These are phyloP conservation scores for Neurospora africana DNA, from an alignment of 495 filamentous ascomycete genomes.

Conservation along the genomic window DNA sequence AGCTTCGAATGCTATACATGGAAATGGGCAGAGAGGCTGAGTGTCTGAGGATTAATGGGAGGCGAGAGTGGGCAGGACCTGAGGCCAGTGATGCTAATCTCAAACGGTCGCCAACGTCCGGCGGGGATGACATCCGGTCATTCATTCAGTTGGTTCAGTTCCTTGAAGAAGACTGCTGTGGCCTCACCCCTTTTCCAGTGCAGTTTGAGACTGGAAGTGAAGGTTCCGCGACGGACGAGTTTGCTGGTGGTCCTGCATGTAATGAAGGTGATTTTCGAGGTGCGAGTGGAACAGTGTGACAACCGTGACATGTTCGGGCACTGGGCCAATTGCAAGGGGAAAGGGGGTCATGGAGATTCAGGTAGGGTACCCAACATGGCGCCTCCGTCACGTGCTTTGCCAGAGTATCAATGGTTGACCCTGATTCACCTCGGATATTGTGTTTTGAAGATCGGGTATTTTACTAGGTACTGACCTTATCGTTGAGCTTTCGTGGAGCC, in stretches of 20 bases:
- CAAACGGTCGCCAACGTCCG: neutral
- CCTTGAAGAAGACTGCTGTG: neutral
- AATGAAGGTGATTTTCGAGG: neutral
- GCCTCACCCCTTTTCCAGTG: neutral
- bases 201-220: neutral
- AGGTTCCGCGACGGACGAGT: neutral
- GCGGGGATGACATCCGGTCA: neutral
- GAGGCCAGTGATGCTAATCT: neutral
- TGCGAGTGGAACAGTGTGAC: neutral
- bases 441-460: neutral
- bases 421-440: neutral
- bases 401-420: neutral
- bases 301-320: neutral
- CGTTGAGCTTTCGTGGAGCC: neutral
- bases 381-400: neutral
- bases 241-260: neutral
- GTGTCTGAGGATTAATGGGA: neutral
- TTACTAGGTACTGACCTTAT: too few species aligned
- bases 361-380: neutral
- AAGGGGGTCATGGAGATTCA: neutral
- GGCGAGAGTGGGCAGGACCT: neutral
- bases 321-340: neutral
- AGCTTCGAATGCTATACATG: neutral
- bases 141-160: neutral
- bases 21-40: neutral